Conservation (phyloP, 2,329 filamentous ascomycete genomes). For the Dothideomycetes sp. region DNA sequence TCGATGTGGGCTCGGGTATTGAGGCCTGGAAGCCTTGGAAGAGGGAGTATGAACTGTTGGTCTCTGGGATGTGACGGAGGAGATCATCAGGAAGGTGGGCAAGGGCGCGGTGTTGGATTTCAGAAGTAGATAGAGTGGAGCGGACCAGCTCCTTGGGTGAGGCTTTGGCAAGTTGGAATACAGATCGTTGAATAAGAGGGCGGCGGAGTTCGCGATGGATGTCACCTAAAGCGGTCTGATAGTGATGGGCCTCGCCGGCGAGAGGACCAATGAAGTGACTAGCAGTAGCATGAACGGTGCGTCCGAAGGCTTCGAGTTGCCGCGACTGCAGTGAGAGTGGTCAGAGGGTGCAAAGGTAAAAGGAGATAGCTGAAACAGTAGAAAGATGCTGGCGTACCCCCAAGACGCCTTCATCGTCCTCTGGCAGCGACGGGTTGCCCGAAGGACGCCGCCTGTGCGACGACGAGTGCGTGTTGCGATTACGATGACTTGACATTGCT, state of each 20-base stretch:
- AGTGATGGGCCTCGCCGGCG: constrained; percentile 49
- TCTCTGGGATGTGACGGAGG: constrained; percentile 77
- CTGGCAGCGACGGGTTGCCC: constrained; percentile 4
- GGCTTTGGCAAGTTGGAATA: constrained; percentile 84
- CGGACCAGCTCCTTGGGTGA: constrained; percentile 91
- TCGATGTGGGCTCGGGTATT: constrained; percentile 64
- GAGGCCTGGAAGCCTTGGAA: constrained; percentile 96
- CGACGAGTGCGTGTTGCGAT: constrained; percentile 11
- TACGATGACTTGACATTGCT: constrained; percentile 9
- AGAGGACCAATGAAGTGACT: constrained; percentile 66
- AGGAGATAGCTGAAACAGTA: background rate
- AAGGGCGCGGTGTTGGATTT: constrained; percentile 90
- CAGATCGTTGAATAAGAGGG: constrained; percentile 74
- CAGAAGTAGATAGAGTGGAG: constrained; percentile 76
- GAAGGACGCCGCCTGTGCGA: background rate
- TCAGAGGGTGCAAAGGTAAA: background rate
- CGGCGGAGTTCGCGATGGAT: constrained; percentile 82
- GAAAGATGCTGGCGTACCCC: constrained; percentile 6
- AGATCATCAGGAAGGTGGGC: constrained; percentile 85
- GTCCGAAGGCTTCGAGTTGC: constrained; percentile 82
- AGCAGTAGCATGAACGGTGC: constrained; percentile 91
- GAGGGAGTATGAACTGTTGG: constrained; percentile 77
- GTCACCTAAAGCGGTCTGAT: constrained; percentile 78
- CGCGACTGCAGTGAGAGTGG: constrained; percentile 51
- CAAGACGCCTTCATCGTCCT: constrained; percentile 14